These are phyloP conservation scores for Euphorbia lathyris DNA, from an alignment of 345 rosid genomes.

Conservation along the genomic window DNA sequence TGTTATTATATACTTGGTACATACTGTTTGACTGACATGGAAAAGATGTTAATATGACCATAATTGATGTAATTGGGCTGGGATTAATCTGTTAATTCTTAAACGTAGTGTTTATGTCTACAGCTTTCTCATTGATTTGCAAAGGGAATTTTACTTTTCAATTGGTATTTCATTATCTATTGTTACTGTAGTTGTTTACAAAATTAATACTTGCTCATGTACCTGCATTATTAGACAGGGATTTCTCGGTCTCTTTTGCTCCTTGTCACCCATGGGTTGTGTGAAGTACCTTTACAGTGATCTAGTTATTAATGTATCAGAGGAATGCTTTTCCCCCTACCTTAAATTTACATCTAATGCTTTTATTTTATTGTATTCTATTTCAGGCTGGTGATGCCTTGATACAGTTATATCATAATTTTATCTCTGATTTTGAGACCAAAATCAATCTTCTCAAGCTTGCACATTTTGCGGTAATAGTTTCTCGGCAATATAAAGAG, in stretches of 20 bases:
- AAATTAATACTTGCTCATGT: background rate
- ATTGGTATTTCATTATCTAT: background rate
- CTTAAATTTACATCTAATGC: background rate
- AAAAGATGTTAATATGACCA: too few relatives aligned
- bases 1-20: too few relatives aligned
- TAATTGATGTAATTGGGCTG: too few relatives aligned
- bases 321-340: background rate
- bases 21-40: too few relatives aligned
- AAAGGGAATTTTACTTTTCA: too few relatives aligned
- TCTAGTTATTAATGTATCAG: background rate
- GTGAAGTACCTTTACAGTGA: background rate
- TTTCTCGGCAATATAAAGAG: constrained; percentile 86
- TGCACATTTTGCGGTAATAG: constrained; percentile 90
- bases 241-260: background rate
- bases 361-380: background rate
- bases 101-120: too few relatives aligned
- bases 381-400: constrained; percentile 91
- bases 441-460: constrained; percentile 98
- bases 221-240: too few relatives aligned
- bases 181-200: background rate
- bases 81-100: too few relatives aligned
- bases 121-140: too few relatives aligned
- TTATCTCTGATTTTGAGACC: constrained; percentile 94
- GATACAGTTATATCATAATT: constrained; percentile 85
- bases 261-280: background rate